phyloP scores from a whole-genome alignment of 2,329 filamentous ascomycete species.

The Aspergillus fumigatus region DNA sequence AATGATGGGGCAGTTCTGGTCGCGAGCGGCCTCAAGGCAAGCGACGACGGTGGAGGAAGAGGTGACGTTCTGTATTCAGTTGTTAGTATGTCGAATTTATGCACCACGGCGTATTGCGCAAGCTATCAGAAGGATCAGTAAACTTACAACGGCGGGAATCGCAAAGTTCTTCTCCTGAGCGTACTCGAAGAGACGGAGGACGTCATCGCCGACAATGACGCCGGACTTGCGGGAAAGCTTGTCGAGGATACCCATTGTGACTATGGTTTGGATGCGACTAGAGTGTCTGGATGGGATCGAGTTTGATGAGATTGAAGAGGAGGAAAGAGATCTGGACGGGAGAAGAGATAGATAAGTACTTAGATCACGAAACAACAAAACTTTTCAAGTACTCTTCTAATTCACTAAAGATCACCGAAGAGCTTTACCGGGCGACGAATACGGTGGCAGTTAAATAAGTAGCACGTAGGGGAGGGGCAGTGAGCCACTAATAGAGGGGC shows the following conservation, averaged over 20 bases:
- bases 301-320: conserved; percentile 2
- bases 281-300: conserved; percentile 1
- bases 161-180: conserved; percentile 83
- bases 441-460: conserved; percentile 16
- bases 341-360: conserved; percentile 6
- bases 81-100: neutral
- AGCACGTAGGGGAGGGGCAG: conserved; percentile 10
- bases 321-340: conserved; percentile 6
- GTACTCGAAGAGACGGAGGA: conserved; percentile 76
- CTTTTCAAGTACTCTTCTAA: neutral
- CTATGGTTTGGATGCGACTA: conserved; percentile 2
- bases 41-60: conserved; percentile 84
- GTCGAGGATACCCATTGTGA: conserved; percentile 46
- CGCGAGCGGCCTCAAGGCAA: conserved; percentile 88
- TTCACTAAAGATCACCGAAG: neutral
- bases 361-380: conserved; percentile 4
- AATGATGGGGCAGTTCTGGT: conserved; percentile 86
- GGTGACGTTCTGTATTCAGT: conserved; percentile 66
- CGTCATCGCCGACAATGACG: conserved; percentile 65
- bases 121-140: neutral
- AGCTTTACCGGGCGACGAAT: conserved; percentile 25
- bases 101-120: neutral
- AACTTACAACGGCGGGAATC: conserved; percentile 70
- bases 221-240: conserved; percentile 60
- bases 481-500: conserved; percentile 17